Percentiles rank a stretch among this genome's conserved stretches.
These are phyloP conservation scores for Tetrastigma voinierianum DNA, from an alignment of 164 flowering plant species.

Conservation along the genomic window DNA sequence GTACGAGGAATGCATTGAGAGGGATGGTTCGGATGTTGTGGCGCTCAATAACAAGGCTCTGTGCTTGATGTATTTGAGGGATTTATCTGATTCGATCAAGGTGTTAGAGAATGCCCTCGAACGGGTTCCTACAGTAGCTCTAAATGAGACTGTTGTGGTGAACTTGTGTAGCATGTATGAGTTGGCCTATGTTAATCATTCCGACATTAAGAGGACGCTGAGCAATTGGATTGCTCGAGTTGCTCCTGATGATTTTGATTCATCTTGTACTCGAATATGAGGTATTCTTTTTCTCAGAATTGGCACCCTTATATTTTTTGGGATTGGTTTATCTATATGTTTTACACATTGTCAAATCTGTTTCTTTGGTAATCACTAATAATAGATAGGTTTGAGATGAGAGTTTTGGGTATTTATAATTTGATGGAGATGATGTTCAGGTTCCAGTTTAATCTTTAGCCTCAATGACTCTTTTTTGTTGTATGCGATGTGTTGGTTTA, in stretches of 20 bases:
- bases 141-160: slow-evolving; percentile 86
- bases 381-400: too few species aligned
- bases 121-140: slow-evolving; percentile 72
- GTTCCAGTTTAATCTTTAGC: too few species aligned
- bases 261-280: slow-evolving; percentile 81
- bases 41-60: slow-evolving; percentile 89
- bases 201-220: slow-evolving; percentile 82
- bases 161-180: slow-evolving; percentile 98
- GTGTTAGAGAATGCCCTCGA: slow-evolving; percentile 87
- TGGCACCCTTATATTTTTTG: background rate
- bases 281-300: slow-evolving; percentile 29
- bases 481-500: too few species aligned
- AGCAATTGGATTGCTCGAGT: slow-evolving; percentile 93
- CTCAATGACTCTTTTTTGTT: too few species aligned
- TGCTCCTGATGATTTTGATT: slow-evolving; percentile 98
- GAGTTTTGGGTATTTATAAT: too few species aligned
- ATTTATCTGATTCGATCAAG: slow-evolving; percentile 88
- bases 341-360: too few species aligned
- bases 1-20: slow-evolving; percentile 86
- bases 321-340: too few species aligned
- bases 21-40: slow-evolving; percentile 67
- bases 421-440: too few species aligned
- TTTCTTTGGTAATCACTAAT: too few species aligned
- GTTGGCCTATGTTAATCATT: slow-evolving; percentile 88
- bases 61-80: slow-evolving; percentile 97